Evolutionary conservation across 2,329 filamentous ascomycete genomes (phyloP), one percentile per base, ranked within the genome.

Genomic region (Bisporella sp.): DNA sequence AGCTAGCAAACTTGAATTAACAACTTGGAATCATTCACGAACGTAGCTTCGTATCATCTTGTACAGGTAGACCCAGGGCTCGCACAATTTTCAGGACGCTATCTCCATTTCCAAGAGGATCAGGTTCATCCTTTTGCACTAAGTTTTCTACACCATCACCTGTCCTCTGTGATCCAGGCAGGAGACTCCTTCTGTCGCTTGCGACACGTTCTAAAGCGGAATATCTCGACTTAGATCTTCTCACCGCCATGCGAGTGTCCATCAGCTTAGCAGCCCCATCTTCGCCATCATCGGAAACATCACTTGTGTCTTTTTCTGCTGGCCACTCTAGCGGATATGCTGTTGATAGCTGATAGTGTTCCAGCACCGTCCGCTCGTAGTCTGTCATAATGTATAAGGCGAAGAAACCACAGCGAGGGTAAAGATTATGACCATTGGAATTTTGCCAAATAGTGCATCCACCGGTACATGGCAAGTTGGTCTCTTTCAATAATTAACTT

Each of bases 111-210:
- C 93, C 93, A 48, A 99, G 70, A 4, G 93, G 90, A 70, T 99
- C 93, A 2, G 89, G 81, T 68, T 99, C 95, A 66, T 99, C 93
- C 65, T 87, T 87, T 64, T 93, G 88, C 31, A 95, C 87, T 54
- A 92, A 70, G 60, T 84, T 93, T 57, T 87, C 85, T 43, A 85
- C 75, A 31, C 84, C 85, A 62, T 82, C 79, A 46, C 78, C 79
- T 3, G 79, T 81, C 63, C 78, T 82, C 65, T 89, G 81, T 5
- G 84, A 80, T 1, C 85, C 85, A 0, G 81, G 78, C 13, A 88
- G 53, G 8, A 61, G 70, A 65, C 81, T 88, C 9, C 79, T 78
- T 52, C 83, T 77, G 59, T 83, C 80, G 67, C 84, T 87, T 45
- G 85, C 79, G 48, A 82, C 82, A 52, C 85, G 79, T 66, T 93